Evolutionary conservation across 768 basidiomycete genomes (phyloP), one percentile per base, ranked within the genome.

Genomic region (Podaxis sp.): DNA sequence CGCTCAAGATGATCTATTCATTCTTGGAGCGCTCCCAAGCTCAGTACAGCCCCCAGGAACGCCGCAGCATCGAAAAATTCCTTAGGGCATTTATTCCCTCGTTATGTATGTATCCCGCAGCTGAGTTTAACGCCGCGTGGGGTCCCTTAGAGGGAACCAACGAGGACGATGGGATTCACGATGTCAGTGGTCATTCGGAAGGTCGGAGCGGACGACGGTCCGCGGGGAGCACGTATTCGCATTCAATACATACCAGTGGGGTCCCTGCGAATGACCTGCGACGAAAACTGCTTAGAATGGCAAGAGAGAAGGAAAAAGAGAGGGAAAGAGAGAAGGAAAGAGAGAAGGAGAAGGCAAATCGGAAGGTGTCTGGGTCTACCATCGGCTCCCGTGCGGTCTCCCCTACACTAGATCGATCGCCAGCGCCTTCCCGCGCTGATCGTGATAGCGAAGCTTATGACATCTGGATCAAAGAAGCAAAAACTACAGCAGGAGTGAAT

Each of bases 1-100:
- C 87, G 28, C 83, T 96, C 72, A 95, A 95, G 79, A 83, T 99
- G 76, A 85, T 96, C 64, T 90, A 92, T 72, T 87, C 89, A 13
- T 98, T 93, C 79, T 82, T 99, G 68, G 96, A 98, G 69, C 93
- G 90, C 71, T 89, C 90, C 52, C 87, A 88, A 67, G 85, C 82
- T 15, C 84, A 85, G 62, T 93, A 93, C 74, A 90, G 87, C 63
- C 75, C 82, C 2, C 79, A 82, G 57, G 96, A 99, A 76, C 86
- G 94, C 51, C 86, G 91, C 51, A 81, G 84, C 33, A 87, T 98
- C 46, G 97, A 98, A 72, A 82, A 82, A 53, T 96, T 96, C 76
- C 79, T 99, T 36, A 85, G 92, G 39, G 79, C 84, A 9, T 95
- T 99, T 73, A 80, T 98, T 52, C 94, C 95, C 9, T 76, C 87